Base-by-base conservation (phyloP, 108 stramenopile species). In the Cyclotella choctawhatcheeana region DNA sequence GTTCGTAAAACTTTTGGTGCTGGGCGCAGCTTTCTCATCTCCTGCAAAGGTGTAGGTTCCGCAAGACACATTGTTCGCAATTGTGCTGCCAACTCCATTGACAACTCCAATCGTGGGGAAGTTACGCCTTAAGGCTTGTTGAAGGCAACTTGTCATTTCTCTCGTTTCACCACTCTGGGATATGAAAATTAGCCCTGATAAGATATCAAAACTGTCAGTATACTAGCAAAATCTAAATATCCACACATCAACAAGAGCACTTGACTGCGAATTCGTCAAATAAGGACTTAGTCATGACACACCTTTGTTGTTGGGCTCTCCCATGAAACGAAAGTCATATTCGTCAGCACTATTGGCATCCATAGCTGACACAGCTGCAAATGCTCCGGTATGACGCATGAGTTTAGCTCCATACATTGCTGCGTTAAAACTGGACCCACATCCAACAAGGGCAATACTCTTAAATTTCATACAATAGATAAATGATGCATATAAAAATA, bases 41-140 rank as follows among this genome's bases (percentile, higher is more conserved):
- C 95, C 95, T 1, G 93, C 89, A 77, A 92, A 89, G 21, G 89
- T 88, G 77, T 95, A 96, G 17, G 93, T 91, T 20, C 95, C 95
- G 18, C 89, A 77, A 44, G 90, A 88, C 8, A 92, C 89, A 56
- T 66, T 67, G 44, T 85, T 73, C 8, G 95, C 95, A 44, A 96
- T 88, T 12, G 88, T 74, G 12, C 90, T 92, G 0, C 95, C 94
- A 5, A 96, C 93, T 24, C 77, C 68, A 72, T 96, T 96, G 40
- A 93, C 91, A 26, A 95, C 72, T 26, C 82, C 85, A 43, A 96
- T 56, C 29, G 71, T 67, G 13, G 88, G 84, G 14, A 92, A 66
- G 20, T 71, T 74, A 21, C 53, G 54, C 31, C 69, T 74, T 52
- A 79, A 58, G 25, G 89, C 89, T 13, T 71, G 58, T 24, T 76